phyloP scores from a whole-genome alignment of 768 basidiomycete genomes.

The Lactarius sanguifluus region DNA sequence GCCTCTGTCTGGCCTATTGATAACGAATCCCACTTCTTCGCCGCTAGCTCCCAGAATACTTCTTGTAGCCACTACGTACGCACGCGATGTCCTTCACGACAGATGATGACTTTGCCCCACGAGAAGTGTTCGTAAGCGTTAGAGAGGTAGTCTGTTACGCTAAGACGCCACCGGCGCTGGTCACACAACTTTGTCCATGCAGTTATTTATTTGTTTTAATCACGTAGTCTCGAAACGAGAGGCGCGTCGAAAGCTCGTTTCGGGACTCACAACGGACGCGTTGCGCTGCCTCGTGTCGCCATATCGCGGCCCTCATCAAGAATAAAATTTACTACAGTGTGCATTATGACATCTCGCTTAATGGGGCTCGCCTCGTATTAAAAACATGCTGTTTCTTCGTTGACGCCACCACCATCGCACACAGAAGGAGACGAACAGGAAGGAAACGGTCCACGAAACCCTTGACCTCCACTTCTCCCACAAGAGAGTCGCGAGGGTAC shows the following conservation, averaged over 20 bases:
- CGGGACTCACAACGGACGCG: conserved; percentile 4
- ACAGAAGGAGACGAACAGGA: conserved; percentile 40
- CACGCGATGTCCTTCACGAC: conserved; percentile 24
- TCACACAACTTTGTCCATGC: background rate
- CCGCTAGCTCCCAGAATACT: conserved; percentile 75
- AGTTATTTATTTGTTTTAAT: conserved; percentile 7
- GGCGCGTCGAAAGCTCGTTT: conserved; percentile 9
- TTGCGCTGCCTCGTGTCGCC: conserved; percentile 15
- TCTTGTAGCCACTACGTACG: conserved; percentile 43
- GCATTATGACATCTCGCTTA: conserved; percentile 20
- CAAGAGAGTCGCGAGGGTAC: conserved; percentile 60
- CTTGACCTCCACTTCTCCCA: conserved; percentile 58
- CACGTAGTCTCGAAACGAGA: conserved; percentile 8
- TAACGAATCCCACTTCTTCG: conserved; percentile 14
- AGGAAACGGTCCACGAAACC: conserved; percentile 25
- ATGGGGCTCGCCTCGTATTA: conserved; percentile 18
- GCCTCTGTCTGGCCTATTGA: conserved; percentile 10
- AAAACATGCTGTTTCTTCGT: conserved; percentile 26
- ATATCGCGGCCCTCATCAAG: conserved; percentile 22
- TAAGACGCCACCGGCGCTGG: conserved; percentile 10
- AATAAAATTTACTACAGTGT: conserved; percentile 8
- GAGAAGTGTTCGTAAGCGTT: conserved; percentile 22
- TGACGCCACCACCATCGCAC: conserved; percentile 24
- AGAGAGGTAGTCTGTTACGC: conserved; percentile 14
- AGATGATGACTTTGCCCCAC: conserved; percentile 24